phyloP scores from a whole-genome alignment of 306 rosid species.

The Cicer cuneatum region DNA sequence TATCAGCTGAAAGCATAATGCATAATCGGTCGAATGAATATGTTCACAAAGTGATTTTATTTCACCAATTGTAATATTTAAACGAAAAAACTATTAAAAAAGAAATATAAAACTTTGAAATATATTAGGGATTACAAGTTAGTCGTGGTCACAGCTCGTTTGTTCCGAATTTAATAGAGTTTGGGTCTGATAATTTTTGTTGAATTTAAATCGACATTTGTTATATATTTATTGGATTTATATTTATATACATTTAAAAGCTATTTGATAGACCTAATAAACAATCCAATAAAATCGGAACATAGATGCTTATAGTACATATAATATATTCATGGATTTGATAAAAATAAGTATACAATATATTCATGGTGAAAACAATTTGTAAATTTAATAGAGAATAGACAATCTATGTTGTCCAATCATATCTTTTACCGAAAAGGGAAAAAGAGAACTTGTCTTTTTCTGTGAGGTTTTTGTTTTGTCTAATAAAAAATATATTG shows the following conservation, averaged over 20 bases:
- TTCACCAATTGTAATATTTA: constrained; percentile 5
- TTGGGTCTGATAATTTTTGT: not conserved
- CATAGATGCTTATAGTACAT: not conserved
- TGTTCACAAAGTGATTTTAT: not conserved
- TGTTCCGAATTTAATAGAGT: not conserved
- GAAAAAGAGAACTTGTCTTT: not conserved
- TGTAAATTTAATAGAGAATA: not conserved
- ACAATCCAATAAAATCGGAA: not conserved
- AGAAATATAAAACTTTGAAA: no score
- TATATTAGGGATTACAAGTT: not conserved
- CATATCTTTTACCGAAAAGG: not conserved
- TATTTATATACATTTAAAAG: not conserved
- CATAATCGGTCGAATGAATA: not conserved
- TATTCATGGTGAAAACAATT: not conserved
- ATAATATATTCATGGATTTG: not conserved
- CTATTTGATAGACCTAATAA: not conserved
- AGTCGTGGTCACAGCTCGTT: not conserved
- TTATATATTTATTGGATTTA: not conserved
- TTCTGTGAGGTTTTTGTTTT: not conserved
- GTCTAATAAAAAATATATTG: not conserved
- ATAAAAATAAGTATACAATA: no score
- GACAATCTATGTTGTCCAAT: not conserved
- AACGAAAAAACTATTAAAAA: not conserved
- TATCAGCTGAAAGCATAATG: no score
- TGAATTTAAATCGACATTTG: constrained; percentile 5